A percentile compares a stretch with the other conserved stretches of the same genome.
phyloP scores from a whole-genome alignment of 129 eudicot species.

The Kitagawia praeruptora region DNA sequence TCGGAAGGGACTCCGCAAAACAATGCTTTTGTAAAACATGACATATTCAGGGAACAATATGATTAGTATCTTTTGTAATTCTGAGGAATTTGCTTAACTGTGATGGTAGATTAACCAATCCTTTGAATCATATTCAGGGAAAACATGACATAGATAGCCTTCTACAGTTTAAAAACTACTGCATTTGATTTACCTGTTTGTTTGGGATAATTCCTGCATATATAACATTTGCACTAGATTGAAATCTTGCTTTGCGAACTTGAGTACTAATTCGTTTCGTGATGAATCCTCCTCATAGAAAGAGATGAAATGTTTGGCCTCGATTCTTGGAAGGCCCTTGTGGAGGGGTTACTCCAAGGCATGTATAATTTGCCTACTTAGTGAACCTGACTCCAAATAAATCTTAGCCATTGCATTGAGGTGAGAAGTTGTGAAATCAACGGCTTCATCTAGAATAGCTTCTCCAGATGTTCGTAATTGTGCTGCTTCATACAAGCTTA shows the following conservation, averaged over 20 bases:
- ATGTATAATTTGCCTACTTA: not conserved
- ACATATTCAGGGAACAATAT: no score
- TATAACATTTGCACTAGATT: constrained; percentile 19
- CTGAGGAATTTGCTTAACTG: no score
- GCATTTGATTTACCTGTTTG: constrained; percentile 10
- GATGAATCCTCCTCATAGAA: constrained; percentile 15
- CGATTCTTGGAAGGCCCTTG: constrained; percentile 19
- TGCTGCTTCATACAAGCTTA: constrained; percentile 4
- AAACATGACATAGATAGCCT: not conserved
- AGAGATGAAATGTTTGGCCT: constrained; percentile 18
- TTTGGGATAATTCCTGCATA: constrained; percentile 17
- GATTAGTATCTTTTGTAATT: no score
- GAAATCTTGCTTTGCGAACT: constrained; percentile 22
- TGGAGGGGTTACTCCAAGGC: constrained; percentile 21
- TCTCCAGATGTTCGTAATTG: not conserved
- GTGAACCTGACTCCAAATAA: not conserved
- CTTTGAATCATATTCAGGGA: not conserved
- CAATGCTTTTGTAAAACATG: no score
- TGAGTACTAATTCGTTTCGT: constrained; percentile 6
- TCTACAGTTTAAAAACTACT: not conserved
- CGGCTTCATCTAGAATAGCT: not conserved
- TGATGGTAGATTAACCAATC: no score
- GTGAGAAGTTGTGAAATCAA: constrained; percentile 1
- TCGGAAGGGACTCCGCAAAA: no score
- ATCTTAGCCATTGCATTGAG: constrained; percentile 1